phyloP scores from a whole-genome alignment of 305 asterid species.

The Fraxinus floribunda region DNA sequence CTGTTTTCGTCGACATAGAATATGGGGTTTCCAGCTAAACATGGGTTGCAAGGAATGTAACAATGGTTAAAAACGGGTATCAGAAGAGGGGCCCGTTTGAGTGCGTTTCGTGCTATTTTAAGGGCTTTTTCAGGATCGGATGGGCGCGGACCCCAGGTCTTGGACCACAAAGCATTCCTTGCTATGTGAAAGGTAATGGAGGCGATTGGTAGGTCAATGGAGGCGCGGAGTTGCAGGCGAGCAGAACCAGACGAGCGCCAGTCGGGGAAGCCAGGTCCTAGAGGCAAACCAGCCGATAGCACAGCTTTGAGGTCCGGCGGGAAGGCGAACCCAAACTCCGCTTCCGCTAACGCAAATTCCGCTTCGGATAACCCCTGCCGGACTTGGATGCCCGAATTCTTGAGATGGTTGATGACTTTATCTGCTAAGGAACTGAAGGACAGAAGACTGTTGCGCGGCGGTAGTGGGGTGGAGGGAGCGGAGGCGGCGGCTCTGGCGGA shows the following conservation, averaged over 20 bases:
- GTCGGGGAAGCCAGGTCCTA: conserved; percentile 89
- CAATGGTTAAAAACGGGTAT: conserved; percentile 86
- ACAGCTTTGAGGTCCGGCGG: conserved; percentile 90
- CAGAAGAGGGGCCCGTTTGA: conserved; percentile 76
- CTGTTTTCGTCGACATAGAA: conserved; percentile 80
- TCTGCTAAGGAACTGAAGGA: conserved; percentile 56
- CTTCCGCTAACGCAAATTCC: conserved; percentile 91
- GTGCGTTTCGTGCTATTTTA: conserved; percentile 65
- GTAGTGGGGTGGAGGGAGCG: conserved; percentile 70
- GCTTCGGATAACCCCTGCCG: conserved; percentile 66
- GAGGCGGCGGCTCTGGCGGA: conserved; percentile 44
- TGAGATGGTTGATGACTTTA: conserved; percentile 65
- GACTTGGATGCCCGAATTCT: conserved; percentile 54
- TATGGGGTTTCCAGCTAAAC: conserved; percentile 84
- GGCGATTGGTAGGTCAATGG: conserved; percentile 80
- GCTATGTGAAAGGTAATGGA: conserved; percentile 84
- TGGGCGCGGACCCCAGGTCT: conserved; percentile 84
- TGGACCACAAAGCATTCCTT: conserved; percentile 77
- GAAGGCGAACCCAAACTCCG: conserved; percentile 78
- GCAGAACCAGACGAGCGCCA: conserved; percentile 78
- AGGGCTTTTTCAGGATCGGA: conserved; percentile 74
- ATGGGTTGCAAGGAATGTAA: conserved; percentile 79
- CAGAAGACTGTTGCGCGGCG: conserved; percentile 74
- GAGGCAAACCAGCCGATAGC: conserved; percentile 70
- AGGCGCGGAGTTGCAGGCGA: conserved; percentile 74